Evolutionary conservation across 768 basidiomycete species (phyloP).

Genomic region (Austroboletus eburneus): DNA sequence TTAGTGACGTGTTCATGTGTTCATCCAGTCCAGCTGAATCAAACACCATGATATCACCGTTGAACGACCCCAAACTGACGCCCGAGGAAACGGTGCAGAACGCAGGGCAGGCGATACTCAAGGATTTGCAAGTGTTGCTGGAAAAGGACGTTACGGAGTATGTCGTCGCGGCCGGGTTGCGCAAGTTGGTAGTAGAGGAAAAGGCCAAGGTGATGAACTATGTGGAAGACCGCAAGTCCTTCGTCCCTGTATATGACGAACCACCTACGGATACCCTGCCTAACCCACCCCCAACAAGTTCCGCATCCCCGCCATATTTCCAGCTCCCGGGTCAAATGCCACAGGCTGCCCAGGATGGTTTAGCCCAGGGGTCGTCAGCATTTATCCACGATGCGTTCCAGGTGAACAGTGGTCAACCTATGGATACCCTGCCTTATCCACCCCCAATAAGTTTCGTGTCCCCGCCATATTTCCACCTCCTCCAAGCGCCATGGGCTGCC

Average conservation of each 20-base stretch:
- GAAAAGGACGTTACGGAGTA: constrained; percentile 66
- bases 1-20: background rate
- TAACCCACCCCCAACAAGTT: constrained; percentile 23
- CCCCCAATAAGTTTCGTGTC: constrained; percentile 22
- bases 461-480: constrained; percentile 17
- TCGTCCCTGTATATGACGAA: constrained; percentile 6
- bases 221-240: constrained; percentile 11
- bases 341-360: constrained; percentile 13
- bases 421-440: constrained; percentile 30
- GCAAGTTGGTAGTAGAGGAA: constrained; percentile 50
- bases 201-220: constrained; percentile 34
- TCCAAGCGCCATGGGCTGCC: constrained; percentile 3
- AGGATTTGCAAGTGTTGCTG: constrained; percentile 51
- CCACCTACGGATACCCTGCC: constrained; percentile 33
- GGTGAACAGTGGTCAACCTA: constrained; percentile 11
- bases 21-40: no score
- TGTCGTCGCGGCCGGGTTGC: constrained; percentile 51
- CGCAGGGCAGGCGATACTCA: constrained; percentile 53
- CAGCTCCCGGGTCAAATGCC: constrained; percentile 5
- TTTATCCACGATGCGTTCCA: constrained; percentile 14
- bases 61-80: no score
- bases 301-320: constrained; percentile 22
- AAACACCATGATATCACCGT: no score
- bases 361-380: constrained; percentile 9
- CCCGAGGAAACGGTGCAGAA: constrained; percentile 49